These are phyloP conservation scores for Talaromyces rugulosus DNA, from an alignment of 2,329 filamentous ascomycete species.

Conservation along the genomic window DNA sequence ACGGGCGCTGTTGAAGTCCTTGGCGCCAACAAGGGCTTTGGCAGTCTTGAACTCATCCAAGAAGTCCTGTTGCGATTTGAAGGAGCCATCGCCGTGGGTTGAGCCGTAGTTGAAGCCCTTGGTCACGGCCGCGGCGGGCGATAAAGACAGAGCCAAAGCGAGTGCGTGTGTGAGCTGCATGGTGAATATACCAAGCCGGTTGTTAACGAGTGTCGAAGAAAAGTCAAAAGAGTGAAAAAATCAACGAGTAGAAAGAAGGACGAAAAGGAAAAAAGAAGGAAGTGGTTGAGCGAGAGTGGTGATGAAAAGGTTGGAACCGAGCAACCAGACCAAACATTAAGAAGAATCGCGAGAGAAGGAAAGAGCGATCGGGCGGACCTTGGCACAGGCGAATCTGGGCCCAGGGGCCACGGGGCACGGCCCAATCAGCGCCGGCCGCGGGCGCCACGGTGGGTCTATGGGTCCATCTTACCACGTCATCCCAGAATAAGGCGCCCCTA, in stretches of 20 bases:
- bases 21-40: conserved; percentile 37
- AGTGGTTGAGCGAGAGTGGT: neutral
- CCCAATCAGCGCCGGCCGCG: neutral
- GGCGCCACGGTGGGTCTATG: neutral
- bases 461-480: neutral
- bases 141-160: conserved; percentile 31
- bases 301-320: neutral
- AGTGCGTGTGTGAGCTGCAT: conserved; percentile 31
- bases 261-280: conserved; percentile 8
- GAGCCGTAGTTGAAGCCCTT: conserved; percentile 49
- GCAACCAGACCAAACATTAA: neutral
- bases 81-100: conserved; percentile 35
- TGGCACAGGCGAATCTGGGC: neutral
- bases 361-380: neutral
- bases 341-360: neutral
- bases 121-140: conserved; percentile 32
- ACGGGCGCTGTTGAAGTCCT: conserved; percentile 44
- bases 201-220: conserved; percentile 12
- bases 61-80: conserved; percentile 42
- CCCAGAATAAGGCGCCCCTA: neutral
- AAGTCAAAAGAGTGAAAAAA: conserved; percentile 5
- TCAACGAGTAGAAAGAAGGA: conserved; percentile 7
- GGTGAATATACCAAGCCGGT: conserved; percentile 18
- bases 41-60: conserved; percentile 43
- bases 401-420: neutral